Base-by-base conservation (phyloP, 2,329 filamentous ascomycete genomes). In the Talaromyces pinophilus region DNA sequence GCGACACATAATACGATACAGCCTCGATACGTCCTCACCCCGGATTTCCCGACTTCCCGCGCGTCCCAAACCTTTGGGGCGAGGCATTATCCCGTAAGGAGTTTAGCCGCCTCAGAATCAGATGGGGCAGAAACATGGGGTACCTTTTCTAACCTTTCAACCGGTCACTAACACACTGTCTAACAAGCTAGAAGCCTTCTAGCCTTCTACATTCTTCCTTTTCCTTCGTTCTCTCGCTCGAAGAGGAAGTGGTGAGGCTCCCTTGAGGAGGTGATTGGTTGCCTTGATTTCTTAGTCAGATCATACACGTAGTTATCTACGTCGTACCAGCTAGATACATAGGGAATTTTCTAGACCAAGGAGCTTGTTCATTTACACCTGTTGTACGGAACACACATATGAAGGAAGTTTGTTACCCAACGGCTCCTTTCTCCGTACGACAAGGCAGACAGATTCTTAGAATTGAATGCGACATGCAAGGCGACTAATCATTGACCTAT, bases 201-300 rank as follows among this genome's bases (percentile, higher is more conserved):
- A 54, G 52, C 52, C 52, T 55, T 55, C 52, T 6, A 54, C 50
- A 54, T 35, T 38, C 52, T 55, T 55, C 52, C 22, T 55, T 35
- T 19, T 4, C 28, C 50, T 54, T 55, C 30, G 28, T 35, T 55
- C 17, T 17, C 10, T 35, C 6, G 25, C 10, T 28, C 1, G 13
- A 22, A 22, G 19, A 48, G 44, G 19, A 17, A 28, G 22, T 25
- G n/a, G 48, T 52, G 48, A 52, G 22, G 22, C 22, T 52, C 22
- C 30, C 50, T 3, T n/a, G 28, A 30, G 7, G 11, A 35, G 30
- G 52, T 6, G 52, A 35, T 55, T 55, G 52, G 52, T 55, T 30
- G 52, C 52, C 52, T 55, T 55, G 28, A 19, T 55, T 55, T 55
- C 52, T 35, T 55, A 33, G 28, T 19, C 25, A 35, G 28, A n/a